phyloP scores from a whole-genome alignment of 179 eudicot species.

The Patellifolia procumbens region DNA sequence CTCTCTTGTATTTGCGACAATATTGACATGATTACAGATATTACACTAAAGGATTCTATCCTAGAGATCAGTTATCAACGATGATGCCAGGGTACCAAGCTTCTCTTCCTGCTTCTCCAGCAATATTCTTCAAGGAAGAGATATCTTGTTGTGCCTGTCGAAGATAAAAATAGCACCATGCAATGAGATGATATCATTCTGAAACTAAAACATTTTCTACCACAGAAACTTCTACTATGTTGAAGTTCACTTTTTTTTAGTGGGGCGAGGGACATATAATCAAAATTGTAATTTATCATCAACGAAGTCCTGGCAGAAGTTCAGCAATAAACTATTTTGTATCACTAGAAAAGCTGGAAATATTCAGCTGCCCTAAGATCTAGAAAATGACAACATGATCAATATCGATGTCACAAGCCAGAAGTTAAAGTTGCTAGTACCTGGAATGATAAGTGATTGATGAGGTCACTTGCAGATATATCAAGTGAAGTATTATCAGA shows the following conservation, averaged over 20 bases:
- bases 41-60: slow-evolving; percentile 68
- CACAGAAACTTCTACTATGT: neutral
- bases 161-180: slow-evolving; percentile 4
- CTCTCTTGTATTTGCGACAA: slow-evolving; percentile 22
- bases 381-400: neutral
- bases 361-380: neutral
- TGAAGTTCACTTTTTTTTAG: neutral
- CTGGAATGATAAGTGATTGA: slow-evolving; percentile 92
- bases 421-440: slow-evolving; percentile 33
- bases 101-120: slow-evolving; percentile 97
- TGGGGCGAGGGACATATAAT: neutral
- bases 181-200: neutral
- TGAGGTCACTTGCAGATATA: slow-evolving; percentile 76
- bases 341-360: neutral
- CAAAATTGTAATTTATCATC: neutral
- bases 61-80: slow-evolving; percentile 71
- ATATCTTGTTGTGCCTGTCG: slow-evolving; percentile 92
- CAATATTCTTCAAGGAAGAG: slow-evolving; percentile 86
- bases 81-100: slow-evolving; percentile 73
- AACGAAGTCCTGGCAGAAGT: neutral
- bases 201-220: neutral
- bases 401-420: neutral
- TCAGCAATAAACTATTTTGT: neutral
- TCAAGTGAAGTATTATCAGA: slow-evolving; percentile 49
- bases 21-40: slow-evolving; percentile 27